A percentile compares a stretch with the other conserved stretches of the same genome.
Evolutionary conservation across 2,329 filamentous ascomycete species (phyloP).

Genomic region (Penicillium sp.): DNA sequence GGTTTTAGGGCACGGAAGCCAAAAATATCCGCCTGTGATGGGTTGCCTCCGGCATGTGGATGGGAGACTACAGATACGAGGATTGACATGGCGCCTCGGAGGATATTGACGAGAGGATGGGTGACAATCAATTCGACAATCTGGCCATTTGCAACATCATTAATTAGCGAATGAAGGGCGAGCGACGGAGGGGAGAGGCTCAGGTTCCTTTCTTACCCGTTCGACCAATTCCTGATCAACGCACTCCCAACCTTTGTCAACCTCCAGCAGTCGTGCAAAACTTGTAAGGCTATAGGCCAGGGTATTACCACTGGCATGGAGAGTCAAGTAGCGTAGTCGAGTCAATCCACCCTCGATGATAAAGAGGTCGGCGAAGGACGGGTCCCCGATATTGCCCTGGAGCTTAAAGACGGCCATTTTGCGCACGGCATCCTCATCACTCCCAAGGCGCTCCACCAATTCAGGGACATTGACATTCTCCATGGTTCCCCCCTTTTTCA

Average conservation of each 20-base stretch:
- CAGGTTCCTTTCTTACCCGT: constrained; percentile 50
- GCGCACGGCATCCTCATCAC: constrained; percentile 80
- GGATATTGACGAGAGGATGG: constrained; percentile 94
- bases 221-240: constrained; percentile 56
- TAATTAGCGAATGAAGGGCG: background rate
- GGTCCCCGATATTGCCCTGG: constrained; percentile 91
- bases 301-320: constrained; percentile 87
- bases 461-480: constrained; percentile 58
- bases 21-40: constrained; percentile 63
- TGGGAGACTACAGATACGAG: constrained; percentile 90
- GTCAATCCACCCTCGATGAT: constrained; percentile 83
- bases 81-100: constrained; percentile 95
- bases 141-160: constrained; percentile 33
- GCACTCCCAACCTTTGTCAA: constrained; percentile 95
- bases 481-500: constrained; percentile 36
- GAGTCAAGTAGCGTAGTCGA: constrained; percentile 77
- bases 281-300: constrained; percentile 93
- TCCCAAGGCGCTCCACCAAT: constrained; percentile 59
- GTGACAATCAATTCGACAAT: constrained; percentile 92
- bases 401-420: constrained; percentile 99
- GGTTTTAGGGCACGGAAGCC: constrained; percentile 92
- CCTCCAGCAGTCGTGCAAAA: constrained; percentile 81
- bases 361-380: constrained; percentile 94
- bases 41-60: constrained; percentile 61
- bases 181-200: background rate